Base-by-base conservation (phyloP, 768 basidiomycete genomes). In the Guyanaporus albipodus region DNA sequence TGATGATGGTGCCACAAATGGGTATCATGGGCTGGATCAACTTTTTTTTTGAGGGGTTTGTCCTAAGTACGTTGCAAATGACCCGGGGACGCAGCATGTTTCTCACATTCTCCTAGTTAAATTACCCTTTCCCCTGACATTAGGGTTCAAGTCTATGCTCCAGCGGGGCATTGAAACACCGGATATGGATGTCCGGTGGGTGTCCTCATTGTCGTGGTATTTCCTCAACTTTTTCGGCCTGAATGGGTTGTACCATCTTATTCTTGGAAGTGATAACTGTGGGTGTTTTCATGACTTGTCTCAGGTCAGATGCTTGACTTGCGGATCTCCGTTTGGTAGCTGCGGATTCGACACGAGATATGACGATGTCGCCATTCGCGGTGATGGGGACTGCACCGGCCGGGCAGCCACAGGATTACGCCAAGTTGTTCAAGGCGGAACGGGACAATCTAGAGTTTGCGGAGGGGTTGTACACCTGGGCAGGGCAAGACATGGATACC, bases 1-100 rank as follows among this genome's bases (percentile, higher is more conserved):
- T 97, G 39, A 94, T 96, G 89, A 97, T 98, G 89, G 87, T 95
- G 12, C 91, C 89, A 15, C 89, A 98, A 69, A 97, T 97, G 87
- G 77, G 96, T 50, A 91, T 98, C 56, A 98, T 98, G 95, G 94
- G 93, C 42, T 98, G 95, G 90, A 97, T 99, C 70, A 97, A 93
- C 67, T 92, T 94, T 68, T 99, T 99, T 82, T 99, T 98, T 73
- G 88, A 95, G 60, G 96, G 96, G 23, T 97, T 98, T 64, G 89
- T 99, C 48, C 77, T 97, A 48, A 97, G 95, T 98, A 64, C 67
- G 94, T 82, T 29, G 36, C 43, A 2, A 3, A 29, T 18, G 32
- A 34, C 42, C 24, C 44, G 43, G 21, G 42, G 38, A 7, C 34
- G n/a, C n/a, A 18, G 22, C 33, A 40, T 21, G 15, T 35, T 24